Evolutionary conservation across 345 rosid species (phyloP).

Genomic region (Salix exigua): DNA sequence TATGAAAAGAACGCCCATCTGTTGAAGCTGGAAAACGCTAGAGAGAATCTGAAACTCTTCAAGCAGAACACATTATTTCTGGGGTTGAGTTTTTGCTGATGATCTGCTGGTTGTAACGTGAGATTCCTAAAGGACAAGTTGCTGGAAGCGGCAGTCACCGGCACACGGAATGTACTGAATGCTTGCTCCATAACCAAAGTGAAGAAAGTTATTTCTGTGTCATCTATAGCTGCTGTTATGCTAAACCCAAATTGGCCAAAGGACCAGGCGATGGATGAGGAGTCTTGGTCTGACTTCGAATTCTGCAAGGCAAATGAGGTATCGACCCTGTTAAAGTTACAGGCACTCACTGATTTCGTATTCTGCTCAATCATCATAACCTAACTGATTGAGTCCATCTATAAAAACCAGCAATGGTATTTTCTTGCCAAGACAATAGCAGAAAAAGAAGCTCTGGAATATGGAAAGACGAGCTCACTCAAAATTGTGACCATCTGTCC

Average conservation of each 20-base stretch:
- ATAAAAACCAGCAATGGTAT: slow-evolving; percentile 25
- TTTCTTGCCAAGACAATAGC: slow-evolving; percentile 40
- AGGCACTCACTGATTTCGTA: background rate
- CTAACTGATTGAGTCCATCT: background rate
- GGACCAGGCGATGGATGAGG: slow-evolving; percentile 25
- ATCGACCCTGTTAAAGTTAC: background rate
- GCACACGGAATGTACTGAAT: slow-evolving; percentile 33
- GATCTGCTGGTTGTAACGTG: background rate
- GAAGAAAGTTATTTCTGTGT: slow-evolving; percentile 29
- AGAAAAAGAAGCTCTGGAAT: slow-evolving; percentile 45
- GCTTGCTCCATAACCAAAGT: slow-evolving; percentile 30
- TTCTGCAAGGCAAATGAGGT: slow-evolving; percentile 29
- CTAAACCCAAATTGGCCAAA: slow-evolving; percentile 29
- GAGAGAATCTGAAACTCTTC: slow-evolving; percentile 33
- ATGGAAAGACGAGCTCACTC: slow-evolving; percentile 31
- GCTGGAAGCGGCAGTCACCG: slow-evolving; percentile 33
- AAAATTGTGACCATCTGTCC: slow-evolving; percentile 52
- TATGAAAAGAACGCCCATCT: slow-evolving; percentile 28
- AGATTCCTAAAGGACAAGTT: slow-evolving; percentile 13
- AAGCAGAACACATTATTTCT: background rate
- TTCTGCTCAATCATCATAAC: background rate
- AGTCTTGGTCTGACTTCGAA: slow-evolving; percentile 34
- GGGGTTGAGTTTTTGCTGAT: background rate
- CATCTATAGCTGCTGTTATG: slow-evolving; percentile 21
- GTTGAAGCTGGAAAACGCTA: slow-evolving; percentile 22